Conservation (phyloP, 495 filamentous ascomycete species). For the Haplographium delicatum region DNA sequence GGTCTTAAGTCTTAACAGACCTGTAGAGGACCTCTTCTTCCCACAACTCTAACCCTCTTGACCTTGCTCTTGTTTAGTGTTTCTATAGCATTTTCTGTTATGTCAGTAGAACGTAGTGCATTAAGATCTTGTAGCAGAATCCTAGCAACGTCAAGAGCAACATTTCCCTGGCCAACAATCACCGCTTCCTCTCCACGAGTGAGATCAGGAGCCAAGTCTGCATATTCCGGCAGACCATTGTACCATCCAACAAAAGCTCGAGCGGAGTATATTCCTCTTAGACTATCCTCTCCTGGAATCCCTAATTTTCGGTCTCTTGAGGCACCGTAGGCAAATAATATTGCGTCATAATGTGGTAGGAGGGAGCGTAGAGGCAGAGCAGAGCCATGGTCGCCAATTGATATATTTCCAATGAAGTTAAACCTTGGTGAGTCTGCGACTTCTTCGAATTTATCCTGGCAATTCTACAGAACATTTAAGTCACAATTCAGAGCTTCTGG, state of each 20-base stretch:
- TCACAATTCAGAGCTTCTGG: not conserved
- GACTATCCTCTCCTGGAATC: constrained; percentile 71
- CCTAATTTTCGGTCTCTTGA: constrained; percentile 71
- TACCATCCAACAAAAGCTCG: constrained; percentile 98
- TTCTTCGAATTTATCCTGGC: constrained; percentile 86
- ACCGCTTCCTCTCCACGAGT: constrained; percentile 76
- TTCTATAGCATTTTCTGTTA: constrained; percentile 76
- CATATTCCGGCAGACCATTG: constrained; percentile 85
- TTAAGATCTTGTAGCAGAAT: constrained; percentile 74
- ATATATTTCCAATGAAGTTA: constrained; percentile 86
- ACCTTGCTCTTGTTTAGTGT: constrained; percentile 66
- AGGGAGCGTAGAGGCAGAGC: constrained; percentile 63
- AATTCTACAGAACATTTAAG: constrained; percentile 58
- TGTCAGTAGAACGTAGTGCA: constrained; percentile 74
- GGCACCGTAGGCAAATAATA: constrained; percentile 90
- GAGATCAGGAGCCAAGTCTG: constrained; percentile 70
- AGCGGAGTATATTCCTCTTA: constrained; percentile 77
- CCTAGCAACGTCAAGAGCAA: constrained; percentile 87
- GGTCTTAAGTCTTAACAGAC: constrained; percentile 33
- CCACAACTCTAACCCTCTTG: constrained; percentile 76
- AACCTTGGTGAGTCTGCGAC: constrained; percentile 77
- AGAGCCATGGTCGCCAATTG: constrained; percentile 56
- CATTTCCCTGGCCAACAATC: constrained; percentile 92
- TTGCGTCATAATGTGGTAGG: constrained; percentile 81
- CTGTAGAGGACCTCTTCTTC: constrained; percentile 83